These are phyloP conservation scores for Ulota crispa DNA, from an alignment of 225 moss, liverwort and hornwort genomes.

Conservation along the genomic window DNA sequence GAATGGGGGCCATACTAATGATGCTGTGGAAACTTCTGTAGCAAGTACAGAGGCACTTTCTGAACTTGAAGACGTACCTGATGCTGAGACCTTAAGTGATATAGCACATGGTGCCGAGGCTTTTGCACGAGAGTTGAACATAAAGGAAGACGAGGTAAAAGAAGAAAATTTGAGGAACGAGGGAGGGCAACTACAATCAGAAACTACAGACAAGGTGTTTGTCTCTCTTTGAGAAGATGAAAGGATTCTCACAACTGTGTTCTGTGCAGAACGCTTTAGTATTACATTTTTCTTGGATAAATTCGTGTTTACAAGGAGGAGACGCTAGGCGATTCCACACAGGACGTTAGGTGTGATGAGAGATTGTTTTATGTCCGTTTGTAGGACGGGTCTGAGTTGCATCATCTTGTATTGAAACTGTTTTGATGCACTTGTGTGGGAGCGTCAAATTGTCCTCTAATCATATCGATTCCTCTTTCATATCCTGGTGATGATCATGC, in stretches of 20 bases:
- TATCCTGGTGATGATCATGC: constrained; percentile 9
- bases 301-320: not conserved
- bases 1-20: constrained; percentile 31
- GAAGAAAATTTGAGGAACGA: constrained; percentile 15
- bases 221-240: not conserved
- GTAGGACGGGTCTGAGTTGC: not conserved
- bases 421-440: not conserved
- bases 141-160: constrained; percentile 36
- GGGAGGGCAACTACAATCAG: constrained; percentile 27
- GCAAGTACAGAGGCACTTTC: constrained; percentile 23
- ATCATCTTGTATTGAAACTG: not conserved
- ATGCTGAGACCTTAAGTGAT: constrained; percentile 40
- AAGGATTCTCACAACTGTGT: not conserved
- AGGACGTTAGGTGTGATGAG: not conserved
- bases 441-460: not conserved
- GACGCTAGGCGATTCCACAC: not conserved
- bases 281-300: not conserved
- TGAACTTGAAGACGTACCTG: constrained; percentile 41
- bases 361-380: not conserved
- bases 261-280: not conserved
- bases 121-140: constrained; percentile 33
- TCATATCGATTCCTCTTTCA: not conserved
- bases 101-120: constrained; percentile 44
- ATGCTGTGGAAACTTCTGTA: constrained; percentile 1
- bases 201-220: constrained; percentile 36